Conservation (phyloP, 441 rosid genomes). For the Biscutella laevigata region DNA sequence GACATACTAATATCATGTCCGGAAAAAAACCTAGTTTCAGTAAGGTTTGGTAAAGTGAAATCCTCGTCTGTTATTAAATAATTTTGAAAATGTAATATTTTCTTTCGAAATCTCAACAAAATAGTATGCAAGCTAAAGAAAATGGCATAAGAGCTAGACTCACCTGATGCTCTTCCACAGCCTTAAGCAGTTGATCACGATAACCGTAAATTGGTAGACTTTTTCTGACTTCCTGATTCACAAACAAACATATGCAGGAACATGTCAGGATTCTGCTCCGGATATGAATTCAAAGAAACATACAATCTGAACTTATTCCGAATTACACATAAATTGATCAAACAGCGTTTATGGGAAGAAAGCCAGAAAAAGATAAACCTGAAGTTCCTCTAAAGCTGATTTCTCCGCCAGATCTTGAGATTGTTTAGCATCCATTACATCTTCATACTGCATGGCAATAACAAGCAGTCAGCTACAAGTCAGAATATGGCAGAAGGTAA, state of each 20-base stretch:
- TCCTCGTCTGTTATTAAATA: neutral
- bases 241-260: conserved; percentile 15
- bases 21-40: neutral
- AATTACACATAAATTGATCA: conserved; percentile 4
- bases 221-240: conserved; percentile 70
- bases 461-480: conserved; percentile 6
- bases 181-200: conserved; percentile 71
- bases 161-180: conserved; percentile 73
- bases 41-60: neutral
- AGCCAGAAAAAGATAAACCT: conserved; percentile 36
- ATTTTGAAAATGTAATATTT: neutral
- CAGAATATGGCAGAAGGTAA: neutral
- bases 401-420: conserved; percentile 38
- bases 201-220: conserved; percentile 73
- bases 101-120: too few species aligned
- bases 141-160: conserved; percentile 14
- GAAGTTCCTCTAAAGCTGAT: conserved; percentile 73
- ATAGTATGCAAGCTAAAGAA: too few species aligned
- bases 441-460: conserved; percentile 46
- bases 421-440: conserved; percentile 32
- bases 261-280: neutral
- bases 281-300: conserved; percentile 1
- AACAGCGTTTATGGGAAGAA: neutral
- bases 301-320: neutral
- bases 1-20: neutral